phyloP scores from a whole-genome alignment of 2,329 filamentous ascomycete genomes.

The Albophoma yamanashiensis region DNA sequence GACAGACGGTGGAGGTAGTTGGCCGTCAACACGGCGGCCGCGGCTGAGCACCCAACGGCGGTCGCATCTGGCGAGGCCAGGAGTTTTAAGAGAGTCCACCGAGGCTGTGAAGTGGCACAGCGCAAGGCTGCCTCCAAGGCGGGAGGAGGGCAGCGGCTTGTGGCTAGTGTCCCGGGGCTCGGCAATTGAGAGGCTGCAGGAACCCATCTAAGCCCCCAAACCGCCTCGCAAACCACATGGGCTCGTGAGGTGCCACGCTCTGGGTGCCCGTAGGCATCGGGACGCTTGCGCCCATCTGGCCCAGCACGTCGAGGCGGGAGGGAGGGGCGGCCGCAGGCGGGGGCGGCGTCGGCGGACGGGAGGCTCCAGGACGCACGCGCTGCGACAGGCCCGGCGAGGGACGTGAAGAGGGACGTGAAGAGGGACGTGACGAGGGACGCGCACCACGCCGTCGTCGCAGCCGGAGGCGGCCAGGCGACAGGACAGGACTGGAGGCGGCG shows the following conservation, averaged over 20 bases:
- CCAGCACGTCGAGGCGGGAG: background rate
- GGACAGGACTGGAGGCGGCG: background rate
- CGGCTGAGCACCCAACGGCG: background rate
- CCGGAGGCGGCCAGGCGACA: background rate
- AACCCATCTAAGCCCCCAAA: background rate
- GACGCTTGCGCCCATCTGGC: conserved; percentile 1
- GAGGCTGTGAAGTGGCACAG: background rate
- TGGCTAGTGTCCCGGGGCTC: background rate
- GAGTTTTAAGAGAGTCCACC: background rate
- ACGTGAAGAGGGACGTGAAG: background rate
- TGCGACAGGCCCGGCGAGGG: background rate
- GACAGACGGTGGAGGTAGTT: background rate
- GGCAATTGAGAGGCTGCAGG: background rate
- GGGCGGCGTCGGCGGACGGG: background rate
- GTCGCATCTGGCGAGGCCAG: background rate
- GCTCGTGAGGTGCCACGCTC: background rate
- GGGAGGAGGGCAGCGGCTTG: background rate
- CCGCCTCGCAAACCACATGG: background rate
- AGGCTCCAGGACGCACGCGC: background rate
- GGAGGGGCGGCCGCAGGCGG: background rate
- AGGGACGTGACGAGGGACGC: too few relatives aligned
- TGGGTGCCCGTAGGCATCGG: background rate
- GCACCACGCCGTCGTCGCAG: background rate
- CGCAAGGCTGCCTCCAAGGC: background rate
- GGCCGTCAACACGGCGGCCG: background rate